Evolutionary conservation across 176 grass and related monocot genomes (phyloP).

Genomic region (Elaeis guineensis): DNA sequence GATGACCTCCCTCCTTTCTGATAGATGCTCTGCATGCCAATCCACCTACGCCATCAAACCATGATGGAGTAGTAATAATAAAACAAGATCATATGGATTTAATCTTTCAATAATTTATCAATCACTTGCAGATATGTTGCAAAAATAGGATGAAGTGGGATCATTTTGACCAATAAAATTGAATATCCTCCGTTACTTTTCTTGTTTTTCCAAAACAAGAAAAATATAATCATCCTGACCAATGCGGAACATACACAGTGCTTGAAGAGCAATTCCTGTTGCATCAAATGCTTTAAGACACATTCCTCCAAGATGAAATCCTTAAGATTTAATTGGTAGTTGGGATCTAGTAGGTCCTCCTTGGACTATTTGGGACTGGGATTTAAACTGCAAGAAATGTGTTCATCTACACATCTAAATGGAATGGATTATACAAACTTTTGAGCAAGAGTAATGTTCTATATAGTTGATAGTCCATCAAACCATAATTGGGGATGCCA

Average conservation of each 20-base stretch:
- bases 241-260: constrained; percentile 7
- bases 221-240: constrained; percentile 2
- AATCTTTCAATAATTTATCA: background rate
- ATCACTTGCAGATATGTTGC: background rate
- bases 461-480: too few species aligned
- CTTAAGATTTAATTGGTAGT: too few species aligned
- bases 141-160: background rate
- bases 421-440: too few species aligned
- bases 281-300: constrained; percentile 2
- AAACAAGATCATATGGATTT: too few species aligned
- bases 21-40: constrained; percentile 10
- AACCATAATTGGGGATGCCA: too few species aligned
- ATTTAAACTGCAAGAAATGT: constrained; percentile 12
- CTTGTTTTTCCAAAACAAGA: too few species aligned
- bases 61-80: too few species aligned
- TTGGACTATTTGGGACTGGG: background rate
- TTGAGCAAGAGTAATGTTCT: too few species aligned
- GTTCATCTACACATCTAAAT: background rate
- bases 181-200: too few species aligned
- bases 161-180: too few species aligned
- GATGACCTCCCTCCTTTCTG: background rate
- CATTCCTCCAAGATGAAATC: background rate
- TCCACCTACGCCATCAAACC: too few species aligned
- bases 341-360: background rate
- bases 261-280: constrained; percentile 3